Conservation (phyloP, 768 basidiomycete species). For the Termitomyces sp. region DNA sequence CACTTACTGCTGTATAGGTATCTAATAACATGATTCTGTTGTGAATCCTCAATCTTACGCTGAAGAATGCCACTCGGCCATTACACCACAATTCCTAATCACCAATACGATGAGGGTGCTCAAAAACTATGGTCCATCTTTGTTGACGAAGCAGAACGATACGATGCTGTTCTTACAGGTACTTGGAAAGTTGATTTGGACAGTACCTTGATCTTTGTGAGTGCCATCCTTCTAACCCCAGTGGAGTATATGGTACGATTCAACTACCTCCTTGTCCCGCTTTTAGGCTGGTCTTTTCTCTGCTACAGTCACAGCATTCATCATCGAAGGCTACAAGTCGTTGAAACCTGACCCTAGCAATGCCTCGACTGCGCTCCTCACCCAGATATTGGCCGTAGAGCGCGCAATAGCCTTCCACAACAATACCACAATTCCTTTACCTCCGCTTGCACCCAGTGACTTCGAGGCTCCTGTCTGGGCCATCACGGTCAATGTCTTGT, state of each 20-base stretch:
- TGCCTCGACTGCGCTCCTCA: slow-evolving; percentile 24
- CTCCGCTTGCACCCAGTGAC: background rate
- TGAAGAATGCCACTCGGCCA: background rate
- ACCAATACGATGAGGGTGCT: background rate
- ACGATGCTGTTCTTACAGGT: background rate
- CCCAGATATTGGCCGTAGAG: slow-evolving; percentile 14
- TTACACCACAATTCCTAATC: background rate
- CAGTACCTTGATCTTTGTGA: background rate
- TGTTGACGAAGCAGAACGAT: background rate
- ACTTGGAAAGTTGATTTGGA: background rate
- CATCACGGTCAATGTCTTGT: slow-evolving; percentile 27
- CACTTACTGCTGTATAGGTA: background rate
- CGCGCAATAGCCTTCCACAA: background rate
- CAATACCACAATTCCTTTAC: background rate
- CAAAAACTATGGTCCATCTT: background rate
- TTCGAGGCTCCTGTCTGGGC: slow-evolving; percentile 8
- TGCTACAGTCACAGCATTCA: slow-evolving; percentile 32
- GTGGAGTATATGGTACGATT: too few species aligned
- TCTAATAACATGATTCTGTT: background rate
- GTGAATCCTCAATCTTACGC: background rate
- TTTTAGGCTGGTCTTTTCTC: slow-evolving; percentile 41
- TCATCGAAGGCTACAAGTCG: slow-evolving; percentile 32
- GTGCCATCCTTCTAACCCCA: background rate
- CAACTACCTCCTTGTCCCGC: background rate
- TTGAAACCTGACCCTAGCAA: slow-evolving; percentile 29